phyloP scores from a whole-genome alignment of 2,329 filamentous ascomycete species.

The Colletotrichum siamense region DNA sequence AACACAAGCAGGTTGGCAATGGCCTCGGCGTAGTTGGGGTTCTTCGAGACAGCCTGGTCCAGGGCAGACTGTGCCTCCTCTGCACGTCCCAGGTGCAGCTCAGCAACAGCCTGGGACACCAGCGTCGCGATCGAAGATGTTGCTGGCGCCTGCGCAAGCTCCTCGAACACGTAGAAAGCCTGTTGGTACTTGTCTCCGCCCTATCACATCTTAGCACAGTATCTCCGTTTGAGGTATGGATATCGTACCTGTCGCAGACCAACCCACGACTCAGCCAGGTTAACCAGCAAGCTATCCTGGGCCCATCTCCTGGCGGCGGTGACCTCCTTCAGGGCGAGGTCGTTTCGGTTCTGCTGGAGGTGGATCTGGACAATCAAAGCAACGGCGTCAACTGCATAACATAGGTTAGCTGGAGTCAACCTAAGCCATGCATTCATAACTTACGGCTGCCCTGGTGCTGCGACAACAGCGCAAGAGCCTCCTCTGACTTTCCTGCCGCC shows the following conservation, averaged over 20 bases:
- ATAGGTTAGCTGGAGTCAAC: not conserved
- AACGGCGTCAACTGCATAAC: conserved; percentile 70
- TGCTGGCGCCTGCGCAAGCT: conserved; percentile 86
- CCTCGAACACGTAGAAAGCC: conserved; percentile 97
- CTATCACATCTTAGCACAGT: conserved; percentile 49
- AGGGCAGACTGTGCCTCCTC: conserved; percentile 90
- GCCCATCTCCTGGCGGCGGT: conserved; percentile 88
- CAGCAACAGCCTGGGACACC: conserved; percentile 87
- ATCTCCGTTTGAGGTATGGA: not conserved
- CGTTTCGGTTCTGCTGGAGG: conserved; percentile 87
- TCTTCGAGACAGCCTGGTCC: conserved; percentile 78
- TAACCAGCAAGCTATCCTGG: conserved; percentile 91
- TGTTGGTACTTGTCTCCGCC: conserved; percentile 96
- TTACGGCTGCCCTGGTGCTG: conserved; percentile 87
- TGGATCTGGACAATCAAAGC: conserved; percentile 92
- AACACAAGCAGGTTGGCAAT: conserved; percentile 86
- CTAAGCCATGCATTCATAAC: conserved; percentile 36
- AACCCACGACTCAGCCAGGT: conserved; percentile 95
- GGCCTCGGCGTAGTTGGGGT: conserved; percentile 73
- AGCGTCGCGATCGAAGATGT: conserved; percentile 79
- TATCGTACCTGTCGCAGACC: conserved; percentile 78
- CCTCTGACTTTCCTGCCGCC: conserved; percentile 80
- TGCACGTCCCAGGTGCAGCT: conserved; percentile 86
- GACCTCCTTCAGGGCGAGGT: conserved; percentile 91
- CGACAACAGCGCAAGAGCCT: conserved; percentile 79